Conservation (phyloP, 495 filamentous ascomycete species). For the Tuber magnatum region DNA sequence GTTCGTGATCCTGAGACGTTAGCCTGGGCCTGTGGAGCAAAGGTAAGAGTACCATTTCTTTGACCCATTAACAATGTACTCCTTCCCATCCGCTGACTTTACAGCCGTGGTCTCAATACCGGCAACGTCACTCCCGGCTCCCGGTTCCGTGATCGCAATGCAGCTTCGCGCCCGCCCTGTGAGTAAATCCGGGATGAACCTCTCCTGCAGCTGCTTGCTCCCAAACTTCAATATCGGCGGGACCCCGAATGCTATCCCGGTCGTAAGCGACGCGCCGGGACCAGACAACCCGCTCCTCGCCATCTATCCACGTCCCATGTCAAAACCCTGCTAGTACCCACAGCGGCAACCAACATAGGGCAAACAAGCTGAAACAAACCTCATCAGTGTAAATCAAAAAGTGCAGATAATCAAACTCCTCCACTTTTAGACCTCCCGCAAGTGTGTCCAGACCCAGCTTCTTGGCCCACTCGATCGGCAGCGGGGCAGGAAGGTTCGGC, state of each 20-base stretch:
- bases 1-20: constrained; percentile 58
- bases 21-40: background rate
- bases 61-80: constrained; percentile 64
- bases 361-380: constrained; percentile 15
- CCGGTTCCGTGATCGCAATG: constrained; percentile 73
- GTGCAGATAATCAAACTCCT: constrained; percentile 69
- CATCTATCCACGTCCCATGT: constrained; percentile 45
- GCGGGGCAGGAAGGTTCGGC: constrained; percentile 57
- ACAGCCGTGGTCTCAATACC: constrained; percentile 61
- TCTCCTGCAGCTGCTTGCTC: constrained; percentile 53
- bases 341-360: constrained; percentile 27
- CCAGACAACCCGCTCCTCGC: constrained; percentile 57
- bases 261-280: constrained; percentile 54
- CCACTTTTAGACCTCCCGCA: constrained; percentile 58
- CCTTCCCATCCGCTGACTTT: constrained; percentile 56
- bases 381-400: constrained; percentile 63
- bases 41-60: constrained; percentile 61
- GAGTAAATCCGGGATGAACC: constrained; percentile 59
- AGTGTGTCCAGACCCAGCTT: constrained; percentile 58
- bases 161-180: constrained; percentile 59
- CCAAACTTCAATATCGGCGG: constrained; percentile 65
- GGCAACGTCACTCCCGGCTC: constrained; percentile 64
- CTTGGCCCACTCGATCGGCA: constrained; percentile 62
- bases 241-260: constrained; percentile 64
- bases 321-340: background rate